Evolutionary conservation across 257 asterid genomes (phyloP), one percentile per base, ranked within the genome.

Genomic region (Schizonepeta tenuifolia): DNA sequence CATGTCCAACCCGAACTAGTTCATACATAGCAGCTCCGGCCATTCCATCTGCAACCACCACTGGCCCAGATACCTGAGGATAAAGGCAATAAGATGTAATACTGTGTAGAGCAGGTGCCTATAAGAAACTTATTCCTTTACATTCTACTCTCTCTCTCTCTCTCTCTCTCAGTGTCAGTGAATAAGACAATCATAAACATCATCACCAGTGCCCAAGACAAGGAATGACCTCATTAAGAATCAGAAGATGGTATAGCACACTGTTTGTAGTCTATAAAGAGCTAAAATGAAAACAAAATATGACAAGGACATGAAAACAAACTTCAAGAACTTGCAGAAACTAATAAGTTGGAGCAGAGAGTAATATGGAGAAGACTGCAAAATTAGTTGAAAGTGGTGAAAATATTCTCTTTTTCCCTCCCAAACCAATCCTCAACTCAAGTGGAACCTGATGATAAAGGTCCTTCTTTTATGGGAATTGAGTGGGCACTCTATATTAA

Each of bases 1-100:
- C 97, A 68, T 91, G 93, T 21, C 97, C 97, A 58, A 94, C 99
- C 55, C 99, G 97, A 65, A 91, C 99, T 61, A 94, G 85, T 74
- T 94, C 99, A 66, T 94, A 94, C 99, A 94, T 94, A 76, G 99
- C 97, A 83, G 99, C 99, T 62, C 99, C 97, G 2, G 82, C 90
- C 99, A 94, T 94, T 77, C 97, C 99, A 87, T 94, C 99, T 44
- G 99, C 99, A 79, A 94, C 90, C 14, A 94, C 99, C 71, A 94
- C 99, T 0, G 99, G 99, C 46, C 98, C 97, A 63, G 97, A 94
- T 4, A 94, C 98, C 98, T 91, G 68, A 15, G 24, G 28, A 60
- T 15, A n/a, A 46, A 28, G 36, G 44, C 26, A 69, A 17, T 65
- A 12, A 50, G 7, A 41, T 12, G 53, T 22, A 10, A 14, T 7